phyloP scores from a whole-genome alignment of 1,284 basidiomycete species.

The Trametes pubescens region DNA sequence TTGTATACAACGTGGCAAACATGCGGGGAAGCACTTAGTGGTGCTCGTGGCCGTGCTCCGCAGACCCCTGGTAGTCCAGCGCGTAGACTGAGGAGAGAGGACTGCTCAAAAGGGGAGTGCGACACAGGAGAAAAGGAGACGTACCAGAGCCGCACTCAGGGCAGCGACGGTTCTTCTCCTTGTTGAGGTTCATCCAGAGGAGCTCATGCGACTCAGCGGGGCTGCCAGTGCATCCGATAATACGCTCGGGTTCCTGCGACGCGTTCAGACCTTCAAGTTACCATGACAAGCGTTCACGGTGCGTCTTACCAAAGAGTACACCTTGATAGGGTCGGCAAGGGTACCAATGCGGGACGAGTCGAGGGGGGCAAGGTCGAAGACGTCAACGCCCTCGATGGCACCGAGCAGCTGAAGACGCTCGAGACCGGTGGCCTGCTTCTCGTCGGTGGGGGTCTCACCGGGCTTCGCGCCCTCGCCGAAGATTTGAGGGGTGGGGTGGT shows the following conservation, averaged over 20 bases:
- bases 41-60: constrained; percentile 51
- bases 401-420: constrained; percentile 95
- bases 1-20: constrained; percentile 26
- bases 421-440: constrained; percentile 94
- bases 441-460: constrained; percentile 85
- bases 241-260: constrained; percentile 76
- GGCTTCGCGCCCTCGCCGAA: constrained; percentile 79
- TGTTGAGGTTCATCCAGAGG: constrained; percentile 80
- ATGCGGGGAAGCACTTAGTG: constrained; percentile 30
- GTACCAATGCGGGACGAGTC: constrained; percentile 91
- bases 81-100: constrained; percentile 54
- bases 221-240: constrained; percentile 91
- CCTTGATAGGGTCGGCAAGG: constrained; percentile 85
- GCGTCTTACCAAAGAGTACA: constrained; percentile 80
- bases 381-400: constrained; percentile 87
- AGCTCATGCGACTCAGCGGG: constrained; percentile 94
- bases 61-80: constrained; percentile 65
- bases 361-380: constrained; percentile 92
- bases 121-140: constrained; percentile 36
- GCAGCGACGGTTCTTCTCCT: constrained; percentile 81
- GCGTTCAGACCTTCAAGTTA: constrained; percentile 9
- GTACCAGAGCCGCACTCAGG: constrained; percentile 89
- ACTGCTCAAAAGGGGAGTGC: constrained; percentile 17
- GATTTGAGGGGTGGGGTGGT: constrained; percentile 71
- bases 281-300: constrained; percentile 47